phyloP scores from a whole-genome alignment of 75 land plant species.

The Ceratopteris richardii region DNA sequence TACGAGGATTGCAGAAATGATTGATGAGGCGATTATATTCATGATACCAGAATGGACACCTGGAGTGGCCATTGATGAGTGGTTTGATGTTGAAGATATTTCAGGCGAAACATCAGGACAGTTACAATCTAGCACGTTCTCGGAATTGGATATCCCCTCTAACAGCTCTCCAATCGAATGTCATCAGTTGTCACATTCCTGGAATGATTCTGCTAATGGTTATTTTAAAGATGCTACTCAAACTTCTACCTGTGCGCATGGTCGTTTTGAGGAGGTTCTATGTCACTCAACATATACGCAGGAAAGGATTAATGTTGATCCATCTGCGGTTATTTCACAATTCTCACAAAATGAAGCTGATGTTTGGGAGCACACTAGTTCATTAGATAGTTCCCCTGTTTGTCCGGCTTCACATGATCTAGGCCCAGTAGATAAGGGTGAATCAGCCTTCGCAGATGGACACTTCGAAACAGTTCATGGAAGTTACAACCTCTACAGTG shows the following conservation, averaged over 20 bases:
- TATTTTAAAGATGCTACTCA: not conserved
- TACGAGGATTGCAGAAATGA: constrained; percentile 52
- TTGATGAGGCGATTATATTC: constrained; percentile 41
- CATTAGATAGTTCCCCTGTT: constrained; percentile 1
- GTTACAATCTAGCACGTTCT: not conserved
- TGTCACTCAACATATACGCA: constrained; percentile 15
- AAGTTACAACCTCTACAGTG: not conserved
- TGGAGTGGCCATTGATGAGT: constrained; percentile 53
- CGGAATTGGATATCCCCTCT: not conserved
- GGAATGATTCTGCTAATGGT: not conserved
- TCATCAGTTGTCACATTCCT: not conserved
- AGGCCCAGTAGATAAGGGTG: not conserved
- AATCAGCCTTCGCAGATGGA: not conserved
- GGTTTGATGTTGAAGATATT: not conserved
- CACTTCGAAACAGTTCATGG: not conserved
- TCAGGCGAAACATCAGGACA: not conserved
- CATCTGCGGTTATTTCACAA: not conserved
- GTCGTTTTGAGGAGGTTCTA: constrained; percentile 73
- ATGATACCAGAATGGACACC: constrained; percentile 47
- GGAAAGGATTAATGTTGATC: not conserved
- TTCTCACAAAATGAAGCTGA: not conserved
- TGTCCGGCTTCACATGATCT: not conserved
- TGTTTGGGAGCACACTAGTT: not conserved
- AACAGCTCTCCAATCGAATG: not conserved
- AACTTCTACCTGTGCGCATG: constrained; percentile 27